Percentiles rank a stretch among this genome's conserved stretches.
Evolutionary conservation across 768 basidiomycete species (phyloP).

Genomic region (Sutorius australiensis): DNA sequence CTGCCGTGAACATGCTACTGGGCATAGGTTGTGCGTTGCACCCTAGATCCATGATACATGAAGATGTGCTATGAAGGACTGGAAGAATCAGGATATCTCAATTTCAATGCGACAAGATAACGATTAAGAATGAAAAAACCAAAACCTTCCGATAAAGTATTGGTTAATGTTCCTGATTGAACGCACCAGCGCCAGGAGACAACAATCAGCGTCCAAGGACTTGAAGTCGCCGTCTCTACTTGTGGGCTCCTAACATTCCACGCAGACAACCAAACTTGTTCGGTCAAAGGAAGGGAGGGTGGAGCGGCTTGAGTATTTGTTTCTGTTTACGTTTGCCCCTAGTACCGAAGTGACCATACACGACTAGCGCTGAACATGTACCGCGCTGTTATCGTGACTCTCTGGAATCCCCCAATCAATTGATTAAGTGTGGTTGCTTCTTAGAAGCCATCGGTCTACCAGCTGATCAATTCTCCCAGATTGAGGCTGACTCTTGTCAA

Average conservation of each 20-base stretch:
- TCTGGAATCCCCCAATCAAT: background rate
- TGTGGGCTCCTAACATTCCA: too few species aligned
- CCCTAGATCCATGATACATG: too few species aligned
- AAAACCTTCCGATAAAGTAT: too few species aligned
- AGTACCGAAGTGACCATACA: conserved; percentile 7
- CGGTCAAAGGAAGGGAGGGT: too few species aligned
- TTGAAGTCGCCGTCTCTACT: too few species aligned
- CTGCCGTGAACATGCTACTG: too few species aligned
- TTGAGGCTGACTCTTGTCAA: background rate
- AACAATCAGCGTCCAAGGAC: background rate
- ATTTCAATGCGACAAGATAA: background rate
- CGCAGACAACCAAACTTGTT: too few species aligned
- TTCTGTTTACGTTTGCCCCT: conserved; percentile 7
- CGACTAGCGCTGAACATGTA: background rate
- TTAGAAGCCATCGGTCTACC: background rate
- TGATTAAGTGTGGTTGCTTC: conserved; percentile 6
- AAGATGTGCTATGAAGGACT: background rate
- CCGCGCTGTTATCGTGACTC: background rate
- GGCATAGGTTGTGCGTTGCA: too few species aligned
- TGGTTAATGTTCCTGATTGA: too few species aligned
- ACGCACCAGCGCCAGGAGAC: background rate
- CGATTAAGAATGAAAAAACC: too few species aligned
- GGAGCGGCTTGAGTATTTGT: conserved; percentile 3
- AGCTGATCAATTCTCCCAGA: background rate
- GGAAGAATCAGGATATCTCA: background rate